Evolutionary conservation across 768 basidiomycete genomes (phyloP), one percentile per base, ranked within the genome.

Genomic region (Pleurotus cornucopiae): DNA sequence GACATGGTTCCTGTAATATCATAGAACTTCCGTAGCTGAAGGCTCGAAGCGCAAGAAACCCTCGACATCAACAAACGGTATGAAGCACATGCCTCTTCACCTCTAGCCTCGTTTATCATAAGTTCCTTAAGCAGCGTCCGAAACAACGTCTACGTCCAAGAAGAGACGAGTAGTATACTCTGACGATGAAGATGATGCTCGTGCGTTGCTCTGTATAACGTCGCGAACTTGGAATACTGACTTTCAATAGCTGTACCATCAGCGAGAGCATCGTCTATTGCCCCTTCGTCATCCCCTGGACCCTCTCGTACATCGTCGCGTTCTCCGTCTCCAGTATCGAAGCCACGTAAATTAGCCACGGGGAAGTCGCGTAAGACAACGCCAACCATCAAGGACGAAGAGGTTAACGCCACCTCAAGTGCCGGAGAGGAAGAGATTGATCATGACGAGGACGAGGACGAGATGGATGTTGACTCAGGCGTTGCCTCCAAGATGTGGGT

Each of bases 401-500:
- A 63, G 5, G 52, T 49, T 46, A 60, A 57, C 21, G 51, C 64
- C 1, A 51, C 58, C 46, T 56, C 25, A 21, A 49, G 44, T 40
- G 55, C 57, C 47, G 60, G 75, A 46, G 74, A 66, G 9, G 77
- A 77, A 57, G 76, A 74, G 12, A 76, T 74, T n/a, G 65, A 67
- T 40, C 71, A 70, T 2, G 73, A 73, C 23, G 76, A 77, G 16
- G 79, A 76, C 16, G 78, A 73, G 20, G 76, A 76, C 14, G 72
- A 71, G n/a, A 66, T 63, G 3, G 68, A 64, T 60, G 52, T 67
- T 45, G 66, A 72, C 51, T 73, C 66, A 43, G 71, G 67, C 37
- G 70, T 73, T 11, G 84, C 85, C 2, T 83, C 84, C 0, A 88
- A 89, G 64, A 84, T 76, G 93, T 89, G 60, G 52, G 76, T 47